phyloP scores from a whole-genome alignment of 2,329 filamentous ascomycete genomes.

The Cladophialophora carrionii region DNA sequence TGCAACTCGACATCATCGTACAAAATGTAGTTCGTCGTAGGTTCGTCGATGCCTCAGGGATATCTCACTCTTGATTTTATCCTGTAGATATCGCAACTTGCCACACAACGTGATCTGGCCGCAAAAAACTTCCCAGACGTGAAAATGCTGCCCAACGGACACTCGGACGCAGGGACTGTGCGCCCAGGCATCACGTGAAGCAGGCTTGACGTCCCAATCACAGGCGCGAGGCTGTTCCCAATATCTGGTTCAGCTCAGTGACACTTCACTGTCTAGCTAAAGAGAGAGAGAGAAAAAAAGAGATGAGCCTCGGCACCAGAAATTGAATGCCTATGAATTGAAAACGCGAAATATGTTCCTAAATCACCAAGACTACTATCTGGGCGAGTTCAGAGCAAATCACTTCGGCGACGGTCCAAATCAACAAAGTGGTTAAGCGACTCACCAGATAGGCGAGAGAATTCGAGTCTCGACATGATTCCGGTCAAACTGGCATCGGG shows the following conservation, averaged over 20 bases:
- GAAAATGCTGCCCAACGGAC: not conserved
- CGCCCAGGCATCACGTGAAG: not conserved
- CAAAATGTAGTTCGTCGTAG: not conserved
- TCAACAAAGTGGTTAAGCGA: conserved; percentile 2
- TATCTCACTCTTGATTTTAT: conserved; percentile 1
- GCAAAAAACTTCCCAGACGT: not conserved
- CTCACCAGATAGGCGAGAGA: conserved; percentile 15
- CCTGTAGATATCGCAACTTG: not conserved
- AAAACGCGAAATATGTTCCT: not conserved
- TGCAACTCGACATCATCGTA: conserved; percentile 5
- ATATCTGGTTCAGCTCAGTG: not conserved
- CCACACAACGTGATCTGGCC: too few species aligned
- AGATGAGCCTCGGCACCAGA: not conserved
- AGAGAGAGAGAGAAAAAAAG: not conserved
- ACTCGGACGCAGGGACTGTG: not conserved
- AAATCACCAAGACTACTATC: conserved; percentile 18
- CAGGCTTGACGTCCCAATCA: not conserved
- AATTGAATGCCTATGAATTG: not conserved
- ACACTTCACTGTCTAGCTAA: not conserved
- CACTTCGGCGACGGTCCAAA: conserved; percentile 11
- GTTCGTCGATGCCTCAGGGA: not conserved
- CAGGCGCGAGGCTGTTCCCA: not conserved
- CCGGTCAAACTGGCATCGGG: conserved; percentile 2
- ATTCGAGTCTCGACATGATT: not conserved
- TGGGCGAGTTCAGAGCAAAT: conserved; percentile 9